Evolutionary conservation across 192 early-diverging fungal species (phyloP).

Genomic region (Pilaira anomala): DNA sequence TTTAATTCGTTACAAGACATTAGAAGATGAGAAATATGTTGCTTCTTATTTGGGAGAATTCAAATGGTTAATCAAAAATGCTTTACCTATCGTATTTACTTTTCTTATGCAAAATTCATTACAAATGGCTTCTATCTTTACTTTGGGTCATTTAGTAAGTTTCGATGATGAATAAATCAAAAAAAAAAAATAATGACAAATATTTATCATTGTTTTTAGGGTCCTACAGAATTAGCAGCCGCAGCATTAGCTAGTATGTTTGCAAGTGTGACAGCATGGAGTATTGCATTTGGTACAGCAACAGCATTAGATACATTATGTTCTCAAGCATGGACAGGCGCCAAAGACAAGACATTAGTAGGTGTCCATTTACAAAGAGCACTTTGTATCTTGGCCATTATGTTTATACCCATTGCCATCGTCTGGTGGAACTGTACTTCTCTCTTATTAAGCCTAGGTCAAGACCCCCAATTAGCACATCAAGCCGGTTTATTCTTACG

Average conservation of each 20-base stretch:
- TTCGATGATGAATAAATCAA: too few species aligned
- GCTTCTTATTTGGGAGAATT: slow-evolving; percentile 1
- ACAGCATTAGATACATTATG: slow-evolving; percentile 77
- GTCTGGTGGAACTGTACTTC: slow-evolving; percentile 70
- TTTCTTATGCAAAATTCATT: slow-evolving; percentile 68
- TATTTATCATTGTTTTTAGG: slow-evolving; percentile 29
- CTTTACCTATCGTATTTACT: slow-evolving; percentile 54
- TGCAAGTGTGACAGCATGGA: slow-evolving; percentile 64
- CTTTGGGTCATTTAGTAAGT: slow-evolving; percentile 59
- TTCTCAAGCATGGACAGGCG: slow-evolving; percentile 68
- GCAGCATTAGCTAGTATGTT: slow-evolving; percentile 72
- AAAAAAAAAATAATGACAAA: background rate
- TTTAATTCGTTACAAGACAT: background rate
- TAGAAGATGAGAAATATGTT: background rate
- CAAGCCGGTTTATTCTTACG: slow-evolving; percentile 67
- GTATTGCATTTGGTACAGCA: slow-evolving; percentile 64
- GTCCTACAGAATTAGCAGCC: slow-evolving; percentile 61
- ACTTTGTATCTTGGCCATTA: slow-evolving; percentile 66
- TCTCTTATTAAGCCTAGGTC: slow-evolving; percentile 67
- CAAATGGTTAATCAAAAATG: slow-evolving; percentile 34
- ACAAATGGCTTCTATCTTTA: slow-evolving; percentile 60
- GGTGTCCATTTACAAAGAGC: slow-evolving; percentile 82
- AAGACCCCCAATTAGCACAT: slow-evolving; percentile 66
- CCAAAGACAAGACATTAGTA: slow-evolving; percentile 59
- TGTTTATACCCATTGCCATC: slow-evolving; percentile 68